A percentile compares a stretch with the other conserved stretches of the same genome.
Evolutionary conservation across 164 flowering plant species (phyloP).

Genomic region (Platanus orientalis): DNA sequence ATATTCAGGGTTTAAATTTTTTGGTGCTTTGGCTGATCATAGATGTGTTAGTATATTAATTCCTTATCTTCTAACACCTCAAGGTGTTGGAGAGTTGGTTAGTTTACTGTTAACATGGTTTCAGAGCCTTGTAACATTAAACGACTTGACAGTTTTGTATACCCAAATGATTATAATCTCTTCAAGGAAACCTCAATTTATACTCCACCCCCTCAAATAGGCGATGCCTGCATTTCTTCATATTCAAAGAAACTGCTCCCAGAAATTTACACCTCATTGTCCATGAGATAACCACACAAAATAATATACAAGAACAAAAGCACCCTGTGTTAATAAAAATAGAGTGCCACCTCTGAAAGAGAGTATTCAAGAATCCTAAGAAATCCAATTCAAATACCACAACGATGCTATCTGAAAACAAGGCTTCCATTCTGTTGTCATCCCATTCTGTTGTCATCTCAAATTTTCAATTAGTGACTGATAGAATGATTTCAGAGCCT

Average conservation of each 20-base stretch:
- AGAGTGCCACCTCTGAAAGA: slow-evolving; percentile 7
- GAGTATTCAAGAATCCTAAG: neutral
- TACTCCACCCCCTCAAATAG: slow-evolving; percentile 12
- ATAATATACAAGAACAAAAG: slow-evolving; percentile 27
- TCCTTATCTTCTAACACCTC: too few relatives aligned
- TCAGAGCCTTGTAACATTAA: too few relatives aligned
- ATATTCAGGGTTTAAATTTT: too few relatives aligned
- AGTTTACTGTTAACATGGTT: too few relatives aligned
- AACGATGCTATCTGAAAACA: slow-evolving; percentile 76
- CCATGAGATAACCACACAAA: slow-evolving; percentile 11
- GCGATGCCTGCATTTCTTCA: slow-evolving; percentile 12
- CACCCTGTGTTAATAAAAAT: slow-evolving; percentile 23
- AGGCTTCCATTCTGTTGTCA: slow-evolving; percentile 91
- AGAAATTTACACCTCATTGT: slow-evolving; percentile 46
- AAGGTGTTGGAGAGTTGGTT: too few relatives aligned
- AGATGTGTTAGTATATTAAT: too few relatives aligned
- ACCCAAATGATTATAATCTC: slow-evolving; percentile 2
- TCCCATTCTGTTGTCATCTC: slow-evolving; percentile 59
- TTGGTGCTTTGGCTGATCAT: too few relatives aligned
- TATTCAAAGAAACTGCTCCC: slow-evolving; percentile 24
- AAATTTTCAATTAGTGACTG: slow-evolving; percentile 70
- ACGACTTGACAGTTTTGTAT: too few relatives aligned
- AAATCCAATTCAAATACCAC: neutral
- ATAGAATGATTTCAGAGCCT: slow-evolving; percentile 71
- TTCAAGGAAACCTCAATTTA: slow-evolving; percentile 9